phyloP scores from a whole-genome alignment of 2,329 filamentous ascomycete species.

The Cercospora canescens region DNA sequence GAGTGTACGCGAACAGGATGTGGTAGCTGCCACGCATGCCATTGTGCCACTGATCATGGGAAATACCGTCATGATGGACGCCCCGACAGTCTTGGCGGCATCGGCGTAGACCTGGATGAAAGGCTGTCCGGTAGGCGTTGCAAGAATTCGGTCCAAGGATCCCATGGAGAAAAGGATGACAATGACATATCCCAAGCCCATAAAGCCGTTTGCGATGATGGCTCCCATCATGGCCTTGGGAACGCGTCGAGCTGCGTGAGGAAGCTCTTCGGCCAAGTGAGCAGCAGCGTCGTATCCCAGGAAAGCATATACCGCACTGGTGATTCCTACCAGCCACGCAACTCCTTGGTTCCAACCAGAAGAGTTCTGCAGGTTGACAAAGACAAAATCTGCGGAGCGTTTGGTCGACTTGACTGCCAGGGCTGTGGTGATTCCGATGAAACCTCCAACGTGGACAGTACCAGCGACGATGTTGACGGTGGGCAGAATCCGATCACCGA shows the following conservation, averaged over 20 bases:
- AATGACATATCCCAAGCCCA: conserved; percentile 27
- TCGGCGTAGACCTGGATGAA: conserved; percentile 40
- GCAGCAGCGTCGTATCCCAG: conserved; percentile 29
- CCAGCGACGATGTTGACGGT: conserved; percentile 52
- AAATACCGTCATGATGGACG: conserved; percentile 33
- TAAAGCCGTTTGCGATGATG: conserved; percentile 21
- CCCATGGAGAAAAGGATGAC: conserved; percentile 40
- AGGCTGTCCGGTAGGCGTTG: conserved; percentile 27
- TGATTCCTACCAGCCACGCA: conserved; percentile 26
- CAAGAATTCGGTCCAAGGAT: conserved; percentile 31
- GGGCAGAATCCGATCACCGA: conserved; percentile 45
- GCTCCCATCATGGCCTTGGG: conserved; percentile 28
- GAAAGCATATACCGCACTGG: not conserved
- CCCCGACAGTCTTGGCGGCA: conserved; percentile 30
- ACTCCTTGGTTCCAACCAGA: conserved; percentile 49
- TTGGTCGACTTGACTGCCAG: not conserved
- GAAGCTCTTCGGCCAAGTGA: conserved; percentile 33
- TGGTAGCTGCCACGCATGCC: conserved; percentile 37
- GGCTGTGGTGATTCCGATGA: not conserved
- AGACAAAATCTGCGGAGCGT: not conserved
- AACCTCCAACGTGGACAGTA: conserved; percentile 33
- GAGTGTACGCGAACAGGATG: conserved; percentile 42
- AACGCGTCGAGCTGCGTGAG: conserved; percentile 26
- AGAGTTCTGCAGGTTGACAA: not conserved
- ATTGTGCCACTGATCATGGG: conserved; percentile 36